phyloP scores from a whole-genome alignment of 106 monocot genomes.

The Apostasia ramifera region DNA sequence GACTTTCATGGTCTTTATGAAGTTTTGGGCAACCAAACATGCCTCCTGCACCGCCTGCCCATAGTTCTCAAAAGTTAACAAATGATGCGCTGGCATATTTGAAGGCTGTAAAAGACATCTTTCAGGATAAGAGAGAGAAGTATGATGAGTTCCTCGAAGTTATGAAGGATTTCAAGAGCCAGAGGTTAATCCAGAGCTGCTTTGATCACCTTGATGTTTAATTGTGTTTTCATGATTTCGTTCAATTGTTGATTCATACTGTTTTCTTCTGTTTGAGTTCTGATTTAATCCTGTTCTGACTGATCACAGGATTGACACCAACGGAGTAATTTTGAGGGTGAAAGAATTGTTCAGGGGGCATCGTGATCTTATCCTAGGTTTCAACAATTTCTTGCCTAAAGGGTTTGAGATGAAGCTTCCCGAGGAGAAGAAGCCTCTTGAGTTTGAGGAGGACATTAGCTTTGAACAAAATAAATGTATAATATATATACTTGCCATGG shows the following conservation, averaged over 20 bases:
- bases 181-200: slow-evolving; percentile 37
- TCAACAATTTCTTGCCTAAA: slow-evolving; percentile 65
- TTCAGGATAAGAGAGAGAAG: slow-evolving; percentile 78
- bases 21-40: slow-evolving; percentile 47
- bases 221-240: not conserved
- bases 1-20: slow-evolving; percentile 6
- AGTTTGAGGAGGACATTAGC: slow-evolving; percentile 66
- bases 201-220: not conserved
- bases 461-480: slow-evolving; percentile 91
- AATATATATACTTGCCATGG: not conserved
- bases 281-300: not conserved
- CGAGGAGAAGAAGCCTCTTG: slow-evolving; percentile 73
- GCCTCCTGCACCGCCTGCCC: slow-evolving; percentile 16
- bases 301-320: slow-evolving; percentile 55
- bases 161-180: slow-evolving; percentile 87
- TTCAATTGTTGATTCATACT: slow-evolving; percentile 1
- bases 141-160: slow-evolving; percentile 84
- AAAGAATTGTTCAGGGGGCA: slow-evolving; percentile 69
- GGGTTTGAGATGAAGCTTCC: slow-evolving; percentile 77
- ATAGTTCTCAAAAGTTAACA: slow-evolving; percentile 42
- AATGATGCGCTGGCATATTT: slow-evolving; percentile 79
- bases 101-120: slow-evolving; percentile 75
- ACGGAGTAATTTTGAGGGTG: slow-evolving; percentile 64
- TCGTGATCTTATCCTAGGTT: slow-evolving; percentile 60
- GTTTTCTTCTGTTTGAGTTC: not conserved